phyloP scores from a whole-genome alignment of 306 rosid species.

The Betula pendula region DNA sequence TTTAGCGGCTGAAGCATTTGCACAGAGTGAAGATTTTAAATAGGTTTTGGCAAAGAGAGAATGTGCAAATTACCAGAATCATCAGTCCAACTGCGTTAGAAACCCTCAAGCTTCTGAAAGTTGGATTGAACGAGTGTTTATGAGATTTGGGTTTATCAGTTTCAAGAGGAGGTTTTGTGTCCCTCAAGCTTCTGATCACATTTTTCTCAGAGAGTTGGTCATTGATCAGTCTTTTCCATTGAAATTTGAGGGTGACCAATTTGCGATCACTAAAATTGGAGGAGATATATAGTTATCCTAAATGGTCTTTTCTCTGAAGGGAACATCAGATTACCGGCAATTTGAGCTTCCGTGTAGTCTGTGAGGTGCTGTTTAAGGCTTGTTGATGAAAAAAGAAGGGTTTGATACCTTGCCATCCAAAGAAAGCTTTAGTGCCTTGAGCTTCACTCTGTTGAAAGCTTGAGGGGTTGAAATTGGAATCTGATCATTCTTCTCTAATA shows the following conservation, averaged over 20 bases:
- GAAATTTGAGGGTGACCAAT: slow-evolving; percentile 35
- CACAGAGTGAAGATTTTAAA: slow-evolving; percentile 5
- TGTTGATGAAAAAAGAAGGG: slow-evolving; percentile 33
- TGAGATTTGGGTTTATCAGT: slow-evolving; percentile 36
- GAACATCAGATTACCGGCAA: slow-evolving; percentile 24
- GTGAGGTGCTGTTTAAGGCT: slow-evolving; percentile 36
- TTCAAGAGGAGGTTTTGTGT: slow-evolving; percentile 25
- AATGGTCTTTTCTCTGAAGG: slow-evolving; percentile 32
- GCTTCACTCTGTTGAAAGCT: slow-evolving; percentile 44
- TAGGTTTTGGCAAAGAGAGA: slow-evolving; percentile 23
- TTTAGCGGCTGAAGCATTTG: slow-evolving; percentile 37
- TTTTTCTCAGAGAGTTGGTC: slow-evolving; percentile 32
- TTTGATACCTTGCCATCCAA: slow-evolving; percentile 73
- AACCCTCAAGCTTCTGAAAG: slow-evolving; percentile 25
- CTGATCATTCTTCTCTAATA: slow-evolving; percentile 26
- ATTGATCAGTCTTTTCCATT: slow-evolving; percentile 17
- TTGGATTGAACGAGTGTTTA: slow-evolving; percentile 33
- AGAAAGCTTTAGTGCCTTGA: slow-evolving; percentile 46
- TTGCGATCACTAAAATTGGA: slow-evolving; percentile 31
- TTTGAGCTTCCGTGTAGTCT: slow-evolving; percentile 43
- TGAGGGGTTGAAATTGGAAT: slow-evolving; percentile 46
- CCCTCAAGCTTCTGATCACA: slow-evolving; percentile 37
- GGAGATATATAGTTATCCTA: slow-evolving; percentile 29
- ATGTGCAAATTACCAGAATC: slow-evolving; percentile 26
- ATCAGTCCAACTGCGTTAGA: slow-evolving; percentile 33